Evolutionary conservation across 441 rosid species (phyloP).

Genomic region (Gossypium gossypioides): DNA sequence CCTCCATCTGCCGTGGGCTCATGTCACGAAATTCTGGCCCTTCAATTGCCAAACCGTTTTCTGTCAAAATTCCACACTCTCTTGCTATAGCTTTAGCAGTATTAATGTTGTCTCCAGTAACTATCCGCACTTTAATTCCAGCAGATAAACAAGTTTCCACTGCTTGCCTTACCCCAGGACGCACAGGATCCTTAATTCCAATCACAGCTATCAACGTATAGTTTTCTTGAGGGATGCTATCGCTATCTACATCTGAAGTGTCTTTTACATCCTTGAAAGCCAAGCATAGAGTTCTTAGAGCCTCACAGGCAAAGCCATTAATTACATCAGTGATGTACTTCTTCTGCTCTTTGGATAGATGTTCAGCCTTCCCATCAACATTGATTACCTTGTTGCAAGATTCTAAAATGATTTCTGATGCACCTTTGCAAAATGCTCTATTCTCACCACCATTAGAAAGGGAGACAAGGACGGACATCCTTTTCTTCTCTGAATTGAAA

Average conservation of each 20-base stretch:
- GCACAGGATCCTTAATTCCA: constrained; percentile 45
- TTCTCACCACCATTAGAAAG: constrained; percentile 10
- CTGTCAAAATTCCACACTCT: constrained; percentile 46
- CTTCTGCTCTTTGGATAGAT: constrained; percentile 27
- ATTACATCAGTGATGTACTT: constrained; percentile 22
- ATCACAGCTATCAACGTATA: constrained; percentile 34
- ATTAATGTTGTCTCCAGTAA: constrained; percentile 42
- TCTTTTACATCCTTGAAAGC: constrained; percentile 39
- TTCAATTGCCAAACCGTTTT: constrained; percentile 42
- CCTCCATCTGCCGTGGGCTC: constrained; percentile 42
- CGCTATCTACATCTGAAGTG: constrained; percentile 15
- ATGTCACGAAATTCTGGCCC: constrained; percentile 46
- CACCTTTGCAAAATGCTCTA: constrained; percentile 24
- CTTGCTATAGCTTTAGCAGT: constrained; percentile 47
- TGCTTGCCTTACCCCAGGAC: constrained; percentile 44
- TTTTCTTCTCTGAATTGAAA: constrained; percentile 60
- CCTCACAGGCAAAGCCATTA: constrained; percentile 32
- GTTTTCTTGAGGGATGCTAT: constrained; percentile 30
- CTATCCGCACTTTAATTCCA: constrained; percentile 41
- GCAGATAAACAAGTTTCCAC: constrained; percentile 39
- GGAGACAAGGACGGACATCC: constrained; percentile 53
- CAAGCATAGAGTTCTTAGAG: constrained; percentile 40
- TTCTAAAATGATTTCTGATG: constrained; percentile 35
- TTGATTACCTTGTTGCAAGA: constrained; percentile 35
- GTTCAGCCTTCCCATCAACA: constrained; percentile 28